A percentile compares a stretch with the other conserved stretches of the same genome.
Conservation (phyloP, 1,284 basidiomycete species). For the Puccinia triticina region DNA sequence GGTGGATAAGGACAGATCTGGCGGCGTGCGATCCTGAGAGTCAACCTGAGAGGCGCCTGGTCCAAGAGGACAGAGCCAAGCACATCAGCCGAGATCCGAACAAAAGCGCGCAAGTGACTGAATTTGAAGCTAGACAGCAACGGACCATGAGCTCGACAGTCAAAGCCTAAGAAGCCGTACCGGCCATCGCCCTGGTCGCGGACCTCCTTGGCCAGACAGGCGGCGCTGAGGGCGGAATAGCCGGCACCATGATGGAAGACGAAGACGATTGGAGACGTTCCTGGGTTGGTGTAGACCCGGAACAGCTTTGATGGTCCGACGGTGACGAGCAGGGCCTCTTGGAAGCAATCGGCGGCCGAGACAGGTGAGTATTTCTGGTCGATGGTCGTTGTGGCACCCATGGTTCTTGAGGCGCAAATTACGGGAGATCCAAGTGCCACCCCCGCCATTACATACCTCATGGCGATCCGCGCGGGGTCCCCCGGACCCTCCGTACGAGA, state of each 20-base stretch:
- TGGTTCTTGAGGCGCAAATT: no score
- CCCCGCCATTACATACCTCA: no score
- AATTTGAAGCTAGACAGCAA: background rate
- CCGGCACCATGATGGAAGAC: constrained; percentile 95
- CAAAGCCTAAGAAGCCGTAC: constrained; percentile 79
- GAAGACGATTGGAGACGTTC: constrained; percentile 67
- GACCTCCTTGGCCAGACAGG: constrained; percentile 80
- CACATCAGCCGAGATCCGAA: background rate
- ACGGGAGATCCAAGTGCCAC: no score
- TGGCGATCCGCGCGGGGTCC: no score
- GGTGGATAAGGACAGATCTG: constrained; percentile 72
- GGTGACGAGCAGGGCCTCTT: constrained; percentile 58
- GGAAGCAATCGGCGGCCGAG: constrained; percentile 57
- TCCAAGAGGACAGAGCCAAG: background rate
- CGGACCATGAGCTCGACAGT: constrained; percentile 86
- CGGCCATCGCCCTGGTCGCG: constrained; percentile 69
- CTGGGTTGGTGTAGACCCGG: constrained; percentile 35
- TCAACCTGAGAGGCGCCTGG: constrained; percentile 22
- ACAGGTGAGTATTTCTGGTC: constrained; percentile 53
- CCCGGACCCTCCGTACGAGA: no score
- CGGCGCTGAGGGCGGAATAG: constrained; percentile 84
- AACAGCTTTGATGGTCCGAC: constrained; percentile 46
- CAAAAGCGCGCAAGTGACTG: background rate
- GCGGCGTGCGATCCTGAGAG: background rate
- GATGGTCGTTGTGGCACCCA: background rate